Base-by-base conservation (phyloP, 148 eudicot species). In the Pouteria glomerata region DNA sequence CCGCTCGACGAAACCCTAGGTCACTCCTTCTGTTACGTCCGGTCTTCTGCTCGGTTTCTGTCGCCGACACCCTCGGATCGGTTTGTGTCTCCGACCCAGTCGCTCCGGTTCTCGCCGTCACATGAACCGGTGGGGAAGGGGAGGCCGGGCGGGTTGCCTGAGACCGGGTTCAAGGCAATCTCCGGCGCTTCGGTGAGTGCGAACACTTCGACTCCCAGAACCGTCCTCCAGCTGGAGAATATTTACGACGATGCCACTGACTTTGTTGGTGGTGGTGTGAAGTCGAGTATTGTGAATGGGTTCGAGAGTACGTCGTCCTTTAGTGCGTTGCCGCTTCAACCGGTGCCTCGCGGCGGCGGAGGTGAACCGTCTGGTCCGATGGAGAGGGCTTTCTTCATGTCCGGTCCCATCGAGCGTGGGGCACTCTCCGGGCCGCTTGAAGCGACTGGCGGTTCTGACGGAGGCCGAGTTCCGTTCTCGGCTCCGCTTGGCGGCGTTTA, bases 11-110 rank as follows among this genome's bases (percentile, higher is more conserved):
- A 93, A 81, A 84, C 97, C 82, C 85, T 93, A 67, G 98, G 98
- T 3, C 98, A 93, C 73, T 93, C 97, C n/a, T 93, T 93, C 63
- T 87, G 92, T 64, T 93, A 93, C 84, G 89, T 88, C 18, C 94
- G 90, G 1, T 88, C 94, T 6, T 93, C 98, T 13, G 80, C 86
- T 23, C 83, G 94, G 10, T 93, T 90, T 53, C 70, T 88, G 35
- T 93, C 96, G 10, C 98, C 96, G 0, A 78, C 96, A 6, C 77
- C 77, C 34, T 93, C 96, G 71, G 94, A 88, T 79, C 92, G 94
- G 27, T 93, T 90, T 34, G 65, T 90, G 47, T 85, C 92, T 0
- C 91, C 90, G 0, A 58, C 87, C 0, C 80, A 81, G 37, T 93
- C 98, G 23, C 79, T 88, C 64, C 89, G 95, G 5, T 89, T 93